Percentiles rank a stretch among this genome's conserved stretches.
Conservation (phyloP, 306 rosid genomes). For the Casuarina equisetifolia region DNA sequence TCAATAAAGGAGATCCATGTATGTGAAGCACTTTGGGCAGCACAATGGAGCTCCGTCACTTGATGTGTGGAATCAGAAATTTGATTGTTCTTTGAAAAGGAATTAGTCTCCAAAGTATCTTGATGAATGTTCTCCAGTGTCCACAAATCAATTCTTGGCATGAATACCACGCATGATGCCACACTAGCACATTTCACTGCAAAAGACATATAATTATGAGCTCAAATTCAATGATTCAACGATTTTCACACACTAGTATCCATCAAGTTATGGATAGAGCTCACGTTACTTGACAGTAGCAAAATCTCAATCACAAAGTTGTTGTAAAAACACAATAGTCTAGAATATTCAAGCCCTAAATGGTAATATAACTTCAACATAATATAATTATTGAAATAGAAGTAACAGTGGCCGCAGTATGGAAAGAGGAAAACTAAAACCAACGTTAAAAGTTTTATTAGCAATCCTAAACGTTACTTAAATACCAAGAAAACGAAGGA, state of each 20-base stretch:
- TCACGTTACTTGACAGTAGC: neutral
- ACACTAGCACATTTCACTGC: constrained; percentile 81
- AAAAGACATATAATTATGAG: constrained; percentile 32
- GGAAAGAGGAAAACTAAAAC: neutral
- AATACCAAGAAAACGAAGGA: too few relatives aligned
- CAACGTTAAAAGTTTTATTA: too few relatives aligned
- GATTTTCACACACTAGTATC: neutral
- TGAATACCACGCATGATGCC: constrained; percentile 63
- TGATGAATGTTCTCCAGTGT: constrained; percentile 56
- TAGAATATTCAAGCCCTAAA: neutral
- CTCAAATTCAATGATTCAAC: neutral
- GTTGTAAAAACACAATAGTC: neutral
- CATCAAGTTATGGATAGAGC: neutral
- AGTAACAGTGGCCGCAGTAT: neutral
- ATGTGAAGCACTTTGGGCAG: constrained; percentile 47
- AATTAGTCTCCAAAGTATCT: constrained; percentile 46
- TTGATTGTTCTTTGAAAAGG: constrained; percentile 35
- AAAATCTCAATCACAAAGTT: neutral
- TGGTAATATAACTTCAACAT: neutral
- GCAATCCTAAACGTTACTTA: too few relatives aligned
- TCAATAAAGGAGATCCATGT: constrained; percentile 88
- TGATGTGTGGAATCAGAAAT: constrained; percentile 33
- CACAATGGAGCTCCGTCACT: constrained; percentile 33
- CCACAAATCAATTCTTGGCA: constrained; percentile 98
- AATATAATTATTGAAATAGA: neutral